Conservation (phyloP, 306 rosid genomes). For the Canavalia ensiformis region DNA sequence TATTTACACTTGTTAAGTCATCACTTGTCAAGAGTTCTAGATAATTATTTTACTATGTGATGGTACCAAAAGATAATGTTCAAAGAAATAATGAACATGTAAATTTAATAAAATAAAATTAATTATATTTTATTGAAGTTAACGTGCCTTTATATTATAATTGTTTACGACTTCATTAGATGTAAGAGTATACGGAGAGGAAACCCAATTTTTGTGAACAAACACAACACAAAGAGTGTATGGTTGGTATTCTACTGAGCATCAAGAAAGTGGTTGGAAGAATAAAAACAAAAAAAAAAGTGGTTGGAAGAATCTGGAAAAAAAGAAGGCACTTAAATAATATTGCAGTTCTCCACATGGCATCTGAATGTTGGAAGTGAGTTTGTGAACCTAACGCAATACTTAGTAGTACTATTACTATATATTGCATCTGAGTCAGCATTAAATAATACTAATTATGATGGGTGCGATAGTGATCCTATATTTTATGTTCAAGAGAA, state of each 20-base stretch:
- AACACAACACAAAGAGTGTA: neutral
- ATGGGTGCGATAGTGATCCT: constrained; percentile 10
- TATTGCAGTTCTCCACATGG: constrained; percentile 26
- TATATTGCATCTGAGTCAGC: constrained; percentile 17
- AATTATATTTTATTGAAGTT: neutral
- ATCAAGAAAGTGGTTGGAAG: constrained; percentile 16
- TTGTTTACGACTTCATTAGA: neutral
- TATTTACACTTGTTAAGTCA: neutral
- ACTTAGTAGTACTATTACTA: neutral
- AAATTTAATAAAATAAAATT: too few species aligned
- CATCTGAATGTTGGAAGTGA: constrained; percentile 14
- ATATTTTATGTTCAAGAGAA: constrained; percentile 44
- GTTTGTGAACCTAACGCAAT: constrained; percentile 38
- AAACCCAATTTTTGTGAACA: constrained; percentile 17
- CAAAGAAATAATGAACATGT: neutral
- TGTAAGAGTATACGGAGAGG: too few species aligned
- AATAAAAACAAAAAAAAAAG: neutral
- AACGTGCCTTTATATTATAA: neutral
- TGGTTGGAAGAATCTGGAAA: constrained; percentile 2
- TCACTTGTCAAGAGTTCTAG: neutral
- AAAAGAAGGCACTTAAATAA: neutral
- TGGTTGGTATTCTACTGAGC: constrained; percentile 6
- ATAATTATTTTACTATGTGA: neutral
- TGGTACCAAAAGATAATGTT: neutral
- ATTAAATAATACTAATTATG: neutral